A percentile compares a stretch with the other conserved stretches of the same genome.
Conservation (phyloP, 139 green algal species). For the Tetraselmis striata region DNA sequence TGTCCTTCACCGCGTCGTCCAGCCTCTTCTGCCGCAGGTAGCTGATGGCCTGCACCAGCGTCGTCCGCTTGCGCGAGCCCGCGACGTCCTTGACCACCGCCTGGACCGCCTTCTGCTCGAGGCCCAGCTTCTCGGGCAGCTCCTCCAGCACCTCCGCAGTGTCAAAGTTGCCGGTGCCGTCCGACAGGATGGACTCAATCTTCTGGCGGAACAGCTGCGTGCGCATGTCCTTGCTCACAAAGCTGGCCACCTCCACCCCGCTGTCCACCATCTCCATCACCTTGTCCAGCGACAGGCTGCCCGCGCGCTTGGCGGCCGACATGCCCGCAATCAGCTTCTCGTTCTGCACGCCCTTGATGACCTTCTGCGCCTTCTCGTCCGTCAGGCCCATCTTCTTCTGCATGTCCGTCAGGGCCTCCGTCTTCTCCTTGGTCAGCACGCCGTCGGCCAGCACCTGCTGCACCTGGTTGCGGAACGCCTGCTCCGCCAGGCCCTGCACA, state of each 20-base stretch:
- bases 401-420: constrained; percentile 70
- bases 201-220: constrained; percentile 70
- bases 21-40: constrained; percentile 67
- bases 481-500: constrained; percentile 69
- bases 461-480: constrained; percentile 79
- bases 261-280: constrained; percentile 64
- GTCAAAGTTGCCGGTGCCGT: constrained; percentile 66
- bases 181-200: constrained; percentile 48
- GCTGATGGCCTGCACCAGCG: constrained; percentile 69
- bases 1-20: constrained; percentile 33
- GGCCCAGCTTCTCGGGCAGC: constrained; percentile 58
- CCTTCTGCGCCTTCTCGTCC: constrained; percentile 77
- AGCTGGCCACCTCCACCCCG: constrained; percentile 57
- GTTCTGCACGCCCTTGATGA: constrained; percentile 68
- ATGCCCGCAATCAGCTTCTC: constrained; percentile 40
- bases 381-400: constrained; percentile 71
- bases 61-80: constrained; percentile 50
- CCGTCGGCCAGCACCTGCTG: constrained; percentile 56
- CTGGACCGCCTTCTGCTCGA: constrained; percentile 44
- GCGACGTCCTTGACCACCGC: constrained; percentile 54
- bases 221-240: constrained; percentile 65
- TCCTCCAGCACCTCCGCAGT: constrained; percentile 54
- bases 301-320: constrained; percentile 43
- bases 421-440: constrained; percentile 63
- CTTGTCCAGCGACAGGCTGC: constrained; percentile 49